phyloP scores from a whole-genome alignment of 352 stramenopile species.

The Globisporangium lucens region DNA sequence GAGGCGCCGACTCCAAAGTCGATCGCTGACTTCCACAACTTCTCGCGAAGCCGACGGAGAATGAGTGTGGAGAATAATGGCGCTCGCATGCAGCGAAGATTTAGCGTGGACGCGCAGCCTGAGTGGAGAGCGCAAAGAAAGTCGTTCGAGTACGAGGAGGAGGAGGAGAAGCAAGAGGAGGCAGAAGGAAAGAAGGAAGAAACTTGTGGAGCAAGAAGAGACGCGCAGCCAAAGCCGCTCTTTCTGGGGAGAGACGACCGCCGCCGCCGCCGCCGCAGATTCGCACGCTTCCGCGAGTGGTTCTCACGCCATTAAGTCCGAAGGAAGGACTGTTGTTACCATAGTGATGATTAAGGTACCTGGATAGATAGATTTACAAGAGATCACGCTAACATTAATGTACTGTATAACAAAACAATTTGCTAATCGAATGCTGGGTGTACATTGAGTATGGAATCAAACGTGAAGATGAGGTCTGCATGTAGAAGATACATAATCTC shows the following conservation, averaged over 20 bases:
- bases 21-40: slow-evolving; percentile 16
- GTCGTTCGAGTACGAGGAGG: too few species aligned
- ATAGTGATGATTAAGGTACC: too few species aligned
- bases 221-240: background rate
- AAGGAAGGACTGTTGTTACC: background rate
- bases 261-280: background rate
- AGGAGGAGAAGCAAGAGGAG: background rate
- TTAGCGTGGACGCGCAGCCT: background rate
- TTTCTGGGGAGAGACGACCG: background rate
- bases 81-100: background rate
- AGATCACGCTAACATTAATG: background rate
- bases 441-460: background rate
- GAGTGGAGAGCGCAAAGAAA: too few species aligned
- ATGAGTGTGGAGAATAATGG: slow-evolving; percentile 3
- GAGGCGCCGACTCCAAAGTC: background rate
- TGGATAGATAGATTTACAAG: background rate
- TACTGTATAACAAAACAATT: too few species aligned
- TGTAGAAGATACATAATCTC: background rate
- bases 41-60: slow-evolving; percentile 7
- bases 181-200: background rate
- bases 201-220: too few species aligned
- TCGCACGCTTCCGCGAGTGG: slow-evolving; percentile 11
- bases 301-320: background rate
- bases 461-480: background rate
- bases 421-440: too few species aligned